phyloP scores from a whole-genome alignment of 2,329 filamentous ascomycete species.

The Sclerotinia glacialis region DNA sequence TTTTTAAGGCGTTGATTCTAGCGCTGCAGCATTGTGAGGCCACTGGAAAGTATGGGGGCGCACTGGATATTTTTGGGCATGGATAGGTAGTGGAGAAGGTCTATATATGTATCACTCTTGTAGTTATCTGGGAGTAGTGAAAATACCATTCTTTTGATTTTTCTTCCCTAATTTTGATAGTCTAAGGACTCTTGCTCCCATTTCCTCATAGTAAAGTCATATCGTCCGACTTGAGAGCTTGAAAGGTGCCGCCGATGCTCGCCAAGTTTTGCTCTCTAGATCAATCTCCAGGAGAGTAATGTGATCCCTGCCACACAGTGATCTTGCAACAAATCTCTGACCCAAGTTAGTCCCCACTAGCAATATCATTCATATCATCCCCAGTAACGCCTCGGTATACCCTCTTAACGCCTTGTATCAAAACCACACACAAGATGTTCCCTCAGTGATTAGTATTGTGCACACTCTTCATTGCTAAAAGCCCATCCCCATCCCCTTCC shows the following conservation, averaged over 20 bases:
- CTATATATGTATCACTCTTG: conserved; percentile 17
- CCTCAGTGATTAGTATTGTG: neutral
- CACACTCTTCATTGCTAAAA: neutral
- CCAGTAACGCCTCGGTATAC: neutral
- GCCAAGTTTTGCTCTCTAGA: too few species aligned
- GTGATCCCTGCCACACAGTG: neutral
- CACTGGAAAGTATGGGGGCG: conserved; percentile 9
- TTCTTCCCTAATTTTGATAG: neutral
- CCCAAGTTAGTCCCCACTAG: neutral
- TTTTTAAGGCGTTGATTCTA: conserved; percentile 17
- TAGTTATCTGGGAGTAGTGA: conserved; percentile 9
- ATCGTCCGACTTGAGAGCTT: too few species aligned
- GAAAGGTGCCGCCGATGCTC: neutral
- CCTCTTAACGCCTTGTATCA: neutral
- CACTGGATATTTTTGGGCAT: conserved; percentile 16
- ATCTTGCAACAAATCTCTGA: neutral
- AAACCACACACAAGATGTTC: neutral
- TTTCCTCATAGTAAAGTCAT: neutral
- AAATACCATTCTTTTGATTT: conserved; percentile 8
- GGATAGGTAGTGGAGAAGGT: neutral
- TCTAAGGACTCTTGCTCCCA: neutral
- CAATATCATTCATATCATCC: neutral
- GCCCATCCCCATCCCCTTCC: neutral
- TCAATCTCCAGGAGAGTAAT: too few species aligned
- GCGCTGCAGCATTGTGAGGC: conserved; percentile 7